Base-by-base conservation (phyloP, 2,329 filamentous ascomycete species). In the Daldinia sp. region DNA sequence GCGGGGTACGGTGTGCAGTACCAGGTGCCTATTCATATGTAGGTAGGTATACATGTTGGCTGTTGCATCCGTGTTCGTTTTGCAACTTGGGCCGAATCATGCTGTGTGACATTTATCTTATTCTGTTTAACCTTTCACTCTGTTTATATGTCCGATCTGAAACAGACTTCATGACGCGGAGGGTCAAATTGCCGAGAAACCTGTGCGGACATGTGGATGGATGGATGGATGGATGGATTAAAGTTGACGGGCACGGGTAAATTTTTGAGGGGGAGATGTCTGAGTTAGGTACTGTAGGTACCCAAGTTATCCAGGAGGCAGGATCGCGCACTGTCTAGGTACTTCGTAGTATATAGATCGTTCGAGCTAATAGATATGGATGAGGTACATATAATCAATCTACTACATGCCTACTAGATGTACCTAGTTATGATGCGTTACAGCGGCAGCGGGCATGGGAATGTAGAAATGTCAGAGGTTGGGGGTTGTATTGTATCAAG, bases 391-490 rank as follows among this genome's bases (percentile, higher is more conserved):
- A 39, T 28, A 58, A 53, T 13, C 42, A 23, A 26, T 26, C n/a
- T 23, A 54, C 30, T 23, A 54, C n/a, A 33, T 30, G 59, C 50
- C 56, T 60, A 39, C 53, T 57, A 37, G 26, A 61, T 28, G 42
- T 61, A n/a, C n/a, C n/a, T n/a, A 41, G 56, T 59, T 50, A 61
- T 53, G 35, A 50, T 42, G 41, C 56, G 44, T 44, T 53, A 33
- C 51, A 33, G 30, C 20, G 46, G 53, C 13, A 23, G 37, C 37
- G 35, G 59, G 18, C 53, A 55, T 61, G 46, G 35, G 41, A 60
- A 26, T 53, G 51, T 44, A 37, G 46, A 60, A 64, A 68, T 68
- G 35, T 26, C 26, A 67, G 63, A 67, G 63, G 65, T 37, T 71
- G 57, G 63, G 35, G 44, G 12, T 39, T 35, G 61, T 63, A 4